Percentiles rank a stretch among this genome's conserved stretches.
phyloP scores from a whole-genome alignment of 139 green algal genomes.

The Desmodesmus armatus region DNA sequence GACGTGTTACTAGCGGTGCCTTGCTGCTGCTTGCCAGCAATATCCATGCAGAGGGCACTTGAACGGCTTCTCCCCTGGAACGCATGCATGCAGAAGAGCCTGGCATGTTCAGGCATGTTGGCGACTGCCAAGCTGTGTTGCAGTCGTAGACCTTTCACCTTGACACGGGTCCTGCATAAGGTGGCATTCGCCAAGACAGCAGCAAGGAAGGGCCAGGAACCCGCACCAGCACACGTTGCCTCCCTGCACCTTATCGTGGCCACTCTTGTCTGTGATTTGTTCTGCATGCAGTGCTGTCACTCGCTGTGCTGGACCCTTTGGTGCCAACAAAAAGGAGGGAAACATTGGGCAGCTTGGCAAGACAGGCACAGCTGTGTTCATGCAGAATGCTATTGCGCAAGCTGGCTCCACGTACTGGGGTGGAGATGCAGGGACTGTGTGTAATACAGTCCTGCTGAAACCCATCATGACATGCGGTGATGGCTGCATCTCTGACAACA shows the following conservation, averaged over 20 bases:
- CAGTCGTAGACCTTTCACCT: too few species aligned
- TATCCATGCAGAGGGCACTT: too few species aligned
- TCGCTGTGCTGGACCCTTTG: constrained; percentile 31
- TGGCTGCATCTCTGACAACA: constrained; percentile 26
- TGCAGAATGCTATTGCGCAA: neutral
- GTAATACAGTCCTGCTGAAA: constrained; percentile 40
- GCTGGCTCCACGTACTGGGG: constrained; percentile 29
- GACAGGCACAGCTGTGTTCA: neutral
- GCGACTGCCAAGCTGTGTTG: too few species aligned
- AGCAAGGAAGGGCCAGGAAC: too few species aligned
- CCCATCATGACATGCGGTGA: constrained; percentile 44
- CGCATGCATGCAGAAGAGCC: too few species aligned
- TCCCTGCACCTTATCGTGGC: too few species aligned
- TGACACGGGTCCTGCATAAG: too few species aligned
- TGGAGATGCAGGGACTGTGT: constrained; percentile 32
- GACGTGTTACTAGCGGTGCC: neutral
- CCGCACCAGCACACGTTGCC: too few species aligned
- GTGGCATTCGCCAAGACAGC: too few species aligned
- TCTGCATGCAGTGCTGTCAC: constrained; percentile 18
- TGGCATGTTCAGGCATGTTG: too few species aligned
- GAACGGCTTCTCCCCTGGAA: too few species aligned
- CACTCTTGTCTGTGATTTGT: neutral
- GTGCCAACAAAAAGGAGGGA: neutral
- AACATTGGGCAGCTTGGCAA: neutral
- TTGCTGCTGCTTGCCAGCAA: neutral